These are phyloP conservation scores for Nigrospora sphaerica DNA, from an alignment of 2,329 filamentous ascomycete genomes.

Conservation along the genomic window DNA sequence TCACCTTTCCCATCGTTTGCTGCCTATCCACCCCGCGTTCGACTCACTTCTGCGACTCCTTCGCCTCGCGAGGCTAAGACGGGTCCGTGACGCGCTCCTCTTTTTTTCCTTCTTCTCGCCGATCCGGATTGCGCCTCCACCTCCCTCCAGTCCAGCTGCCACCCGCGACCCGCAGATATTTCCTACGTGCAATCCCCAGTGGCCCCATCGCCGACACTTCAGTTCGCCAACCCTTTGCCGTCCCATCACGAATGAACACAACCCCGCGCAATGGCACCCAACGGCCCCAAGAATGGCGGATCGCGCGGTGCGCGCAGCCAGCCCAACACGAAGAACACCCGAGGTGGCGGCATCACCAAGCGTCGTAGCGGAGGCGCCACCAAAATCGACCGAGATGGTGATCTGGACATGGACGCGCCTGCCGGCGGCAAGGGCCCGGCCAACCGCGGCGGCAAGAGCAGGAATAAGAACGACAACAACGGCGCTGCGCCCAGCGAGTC, in stretches of 20 bases:
- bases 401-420: slow-evolving; percentile 50
- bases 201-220: too few relatives aligned
- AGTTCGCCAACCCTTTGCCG: background rate
- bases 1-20: background rate
- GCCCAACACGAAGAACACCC: slow-evolving; percentile 10
- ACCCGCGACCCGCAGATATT: too few relatives aligned
- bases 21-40: background rate
- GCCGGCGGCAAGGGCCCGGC: slow-evolving; percentile 15
- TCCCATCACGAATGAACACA: background rate
- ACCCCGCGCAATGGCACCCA: slow-evolving; percentile 12
- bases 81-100: too few relatives aligned
- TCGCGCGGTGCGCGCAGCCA: slow-evolving; percentile 10
- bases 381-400: slow-evolving; percentile 47
- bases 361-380: slow-evolving; percentile 28
- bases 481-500: slow-evolving; percentile 8
- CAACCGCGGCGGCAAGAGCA: slow-evolving; percentile 21
- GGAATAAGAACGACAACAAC: slow-evolving; percentile 13
- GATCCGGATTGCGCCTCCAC: too few relatives aligned
- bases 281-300: slow-evolving; percentile 12
- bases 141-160: too few relatives aligned
- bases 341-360: slow-evolving; percentile 44
- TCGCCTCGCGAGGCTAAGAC: too few relatives aligned
- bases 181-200: too few relatives aligned
- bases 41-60: too few relatives aligned
- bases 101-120: too few relatives aligned